Percentiles rank a stretch among this genome's conserved stretches.
phyloP scores from a whole-genome alignment of 2,329 filamentous ascomycete genomes.

The Talaromyces amestolkiae region DNA sequence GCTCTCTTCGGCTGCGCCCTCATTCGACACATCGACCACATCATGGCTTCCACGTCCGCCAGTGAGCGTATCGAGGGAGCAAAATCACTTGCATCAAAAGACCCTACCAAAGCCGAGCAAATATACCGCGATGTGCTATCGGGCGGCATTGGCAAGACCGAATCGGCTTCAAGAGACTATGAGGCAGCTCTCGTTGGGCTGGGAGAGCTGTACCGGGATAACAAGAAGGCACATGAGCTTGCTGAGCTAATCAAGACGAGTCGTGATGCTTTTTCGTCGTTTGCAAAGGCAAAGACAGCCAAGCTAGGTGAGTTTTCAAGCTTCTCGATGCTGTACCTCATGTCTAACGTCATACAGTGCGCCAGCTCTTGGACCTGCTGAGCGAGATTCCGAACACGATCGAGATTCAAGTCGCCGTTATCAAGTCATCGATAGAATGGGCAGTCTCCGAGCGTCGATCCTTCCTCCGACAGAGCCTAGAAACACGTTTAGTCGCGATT shows the following conservation, averaged over 20 bases:
- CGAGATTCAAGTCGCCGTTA: constrained; percentile 91
- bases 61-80: constrained; percentile 79
- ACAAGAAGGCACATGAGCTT: constrained; percentile 75
- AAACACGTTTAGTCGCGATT: constrained; percentile 87
- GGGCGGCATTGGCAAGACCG: constrained; percentile 77
- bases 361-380: constrained; percentile 94
- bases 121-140: constrained; percentile 89
- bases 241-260: constrained; percentile 88
- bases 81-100: constrained; percentile 74
- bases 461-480: constrained; percentile 96
- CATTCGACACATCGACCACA: constrained; percentile 24
- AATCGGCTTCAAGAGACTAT: constrained; percentile 85
- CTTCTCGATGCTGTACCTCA: not conserved
- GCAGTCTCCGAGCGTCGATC: constrained; percentile 89
- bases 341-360: constrained; percentile 59
- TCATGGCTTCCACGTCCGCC: constrained; percentile 53
- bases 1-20: not conserved
- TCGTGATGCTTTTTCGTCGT: constrained; percentile 85
- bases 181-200: constrained; percentile 83
- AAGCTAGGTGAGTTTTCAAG: constrained; percentile 74
- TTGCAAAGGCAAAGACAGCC: constrained; percentile 97
- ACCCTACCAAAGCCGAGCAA: constrained; percentile 79
- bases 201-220: constrained; percentile 86
- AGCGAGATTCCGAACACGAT: constrained; percentile 88
- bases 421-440: constrained; percentile 99